Evolutionary conservation across 2,329 filamentous ascomycete species (phyloP).

Genomic region (Pezicula carpinea): DNA sequence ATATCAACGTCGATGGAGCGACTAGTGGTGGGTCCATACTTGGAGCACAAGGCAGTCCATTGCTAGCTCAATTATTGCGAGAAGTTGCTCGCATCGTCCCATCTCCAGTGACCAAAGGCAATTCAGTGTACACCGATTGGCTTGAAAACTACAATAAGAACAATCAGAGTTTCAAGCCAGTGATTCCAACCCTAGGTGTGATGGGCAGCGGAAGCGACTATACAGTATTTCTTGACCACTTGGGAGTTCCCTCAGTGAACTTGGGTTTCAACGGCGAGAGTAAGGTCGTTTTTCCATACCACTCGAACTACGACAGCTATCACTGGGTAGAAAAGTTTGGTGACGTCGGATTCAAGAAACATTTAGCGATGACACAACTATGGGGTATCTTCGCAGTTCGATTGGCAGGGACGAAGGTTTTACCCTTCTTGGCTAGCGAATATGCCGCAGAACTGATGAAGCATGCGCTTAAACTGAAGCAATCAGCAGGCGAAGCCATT

Average conservation of each 20-base stretch:
- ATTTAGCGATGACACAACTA: constrained; percentile 49
- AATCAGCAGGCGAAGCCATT: neutral
- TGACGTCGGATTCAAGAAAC: constrained; percentile 54
- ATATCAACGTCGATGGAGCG: constrained; percentile 73
- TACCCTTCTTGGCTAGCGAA: constrained; percentile 41
- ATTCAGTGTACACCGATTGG: constrained; percentile 35
- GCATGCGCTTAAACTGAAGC: neutral
- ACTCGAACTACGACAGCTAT: constrained; percentile 77
- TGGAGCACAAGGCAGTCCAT: constrained; percentile 53
- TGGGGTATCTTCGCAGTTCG: constrained; percentile 40
- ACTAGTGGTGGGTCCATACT: constrained; percentile 51
- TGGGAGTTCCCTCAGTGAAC: constrained; percentile 43
- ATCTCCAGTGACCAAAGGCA: constrained; percentile 28
- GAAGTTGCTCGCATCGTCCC: constrained; percentile 42
- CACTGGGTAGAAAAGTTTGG: constrained; percentile 76
- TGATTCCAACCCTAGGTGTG: constrained; percentile 25
- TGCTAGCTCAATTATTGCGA: constrained; percentile 61
- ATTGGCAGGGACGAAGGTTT: constrained; percentile 39
- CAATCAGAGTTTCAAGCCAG: constrained; percentile 31
- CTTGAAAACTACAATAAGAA: constrained; percentile 29
- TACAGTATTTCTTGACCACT: constrained; percentile 56
- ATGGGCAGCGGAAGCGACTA: constrained; percentile 62
- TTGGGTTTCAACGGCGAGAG: constrained; percentile 41
- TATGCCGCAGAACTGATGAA: constrained; percentile 8
- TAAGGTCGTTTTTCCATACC: constrained; percentile 63